Conservation (phyloP, 106 monocot species). For the Vanilla planifolia region DNA sequence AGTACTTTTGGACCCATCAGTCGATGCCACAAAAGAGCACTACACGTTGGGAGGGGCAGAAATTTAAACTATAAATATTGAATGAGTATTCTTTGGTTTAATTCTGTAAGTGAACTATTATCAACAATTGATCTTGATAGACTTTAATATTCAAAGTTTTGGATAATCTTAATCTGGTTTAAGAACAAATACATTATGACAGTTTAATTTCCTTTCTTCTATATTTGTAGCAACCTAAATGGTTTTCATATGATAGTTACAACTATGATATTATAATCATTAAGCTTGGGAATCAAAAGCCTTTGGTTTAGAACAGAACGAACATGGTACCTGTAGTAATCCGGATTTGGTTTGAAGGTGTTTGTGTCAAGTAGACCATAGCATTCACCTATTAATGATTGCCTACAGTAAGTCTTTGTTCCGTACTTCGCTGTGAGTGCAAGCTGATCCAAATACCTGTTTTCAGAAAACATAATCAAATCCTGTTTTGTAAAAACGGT, state of each 20-base stretch:
- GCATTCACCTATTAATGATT: constrained; percentile 46
- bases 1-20: constrained; percentile 75
- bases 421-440: constrained; percentile 60
- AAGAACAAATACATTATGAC: too few relatives aligned
- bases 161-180: too few relatives aligned
- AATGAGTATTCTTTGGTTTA: neutral
- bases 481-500: too few relatives aligned
- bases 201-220: too few relatives aligned
- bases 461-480: neutral
- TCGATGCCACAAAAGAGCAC: constrained; percentile 90
- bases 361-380: constrained; percentile 52
- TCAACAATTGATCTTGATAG: neutral
- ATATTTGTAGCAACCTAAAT: neutral
- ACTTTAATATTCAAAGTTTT: neutral
- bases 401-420: constrained; percentile 67
- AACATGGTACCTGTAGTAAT: constrained; percentile 54
- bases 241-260: neutral
- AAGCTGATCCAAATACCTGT: constrained; percentile 75
- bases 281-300: neutral
- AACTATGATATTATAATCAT: neutral
- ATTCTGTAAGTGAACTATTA: neutral
- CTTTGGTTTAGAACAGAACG: neutral
- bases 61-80: neutral
- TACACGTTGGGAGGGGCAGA: constrained; percentile 26
- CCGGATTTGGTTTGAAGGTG: constrained; percentile 51